Evolutionary conservation across 768 basidiomycete species (phyloP).

Genomic region (Suillus weaverae): DNA sequence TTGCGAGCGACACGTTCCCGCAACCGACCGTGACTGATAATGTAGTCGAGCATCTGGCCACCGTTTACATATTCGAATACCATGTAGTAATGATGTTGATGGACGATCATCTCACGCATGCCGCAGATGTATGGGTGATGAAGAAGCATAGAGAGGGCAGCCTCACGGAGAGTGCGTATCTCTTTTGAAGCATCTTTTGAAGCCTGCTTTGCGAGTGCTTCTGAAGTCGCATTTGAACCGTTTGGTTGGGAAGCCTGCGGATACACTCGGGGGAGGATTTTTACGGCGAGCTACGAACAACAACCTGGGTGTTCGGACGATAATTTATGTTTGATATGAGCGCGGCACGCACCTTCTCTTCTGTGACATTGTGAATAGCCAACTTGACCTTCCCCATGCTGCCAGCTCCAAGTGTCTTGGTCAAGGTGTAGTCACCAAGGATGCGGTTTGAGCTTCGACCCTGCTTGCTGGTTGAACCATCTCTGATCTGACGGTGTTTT

Average conservation of each 20-base stretch:
- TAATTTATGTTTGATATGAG: constrained; percentile 4
- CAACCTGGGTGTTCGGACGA: background rate
- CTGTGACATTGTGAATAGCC: constrained; percentile 82
- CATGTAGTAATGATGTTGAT: constrained; percentile 99
- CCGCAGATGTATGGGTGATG: constrained; percentile 99
- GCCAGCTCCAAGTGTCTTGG: constrained; percentile 95
- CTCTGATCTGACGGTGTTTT: constrained; percentile 31
- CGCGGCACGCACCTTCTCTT: constrained; percentile 76
- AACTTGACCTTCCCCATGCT: constrained; percentile 99
- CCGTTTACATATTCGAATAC: constrained; percentile 98
- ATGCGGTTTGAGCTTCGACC: constrained; percentile 47
- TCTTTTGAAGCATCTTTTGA: constrained; percentile 94
- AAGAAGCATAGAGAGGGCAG: constrained; percentile 89
- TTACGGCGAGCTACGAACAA: constrained; percentile 82
- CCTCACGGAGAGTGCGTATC: constrained; percentile 93
- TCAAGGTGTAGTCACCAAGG: constrained; percentile 92
- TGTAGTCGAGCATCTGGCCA: constrained; percentile 99
- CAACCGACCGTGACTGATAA: constrained; percentile 95
- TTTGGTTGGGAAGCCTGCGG: constrained; percentile 55
- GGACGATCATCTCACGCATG: constrained; percentile 98
- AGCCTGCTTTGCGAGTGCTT: constrained; percentile 74
- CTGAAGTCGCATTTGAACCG: constrained; percentile 46
- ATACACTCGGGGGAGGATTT: constrained; percentile 89
- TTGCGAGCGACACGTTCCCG: constrained; percentile 95
- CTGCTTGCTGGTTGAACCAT: constrained; percentile 36